Evolutionary conservation across 805 yeast species (phyloP), one percentile per base, ranked within the genome.

Genomic region (Starmerella riodocensis): DNA sequence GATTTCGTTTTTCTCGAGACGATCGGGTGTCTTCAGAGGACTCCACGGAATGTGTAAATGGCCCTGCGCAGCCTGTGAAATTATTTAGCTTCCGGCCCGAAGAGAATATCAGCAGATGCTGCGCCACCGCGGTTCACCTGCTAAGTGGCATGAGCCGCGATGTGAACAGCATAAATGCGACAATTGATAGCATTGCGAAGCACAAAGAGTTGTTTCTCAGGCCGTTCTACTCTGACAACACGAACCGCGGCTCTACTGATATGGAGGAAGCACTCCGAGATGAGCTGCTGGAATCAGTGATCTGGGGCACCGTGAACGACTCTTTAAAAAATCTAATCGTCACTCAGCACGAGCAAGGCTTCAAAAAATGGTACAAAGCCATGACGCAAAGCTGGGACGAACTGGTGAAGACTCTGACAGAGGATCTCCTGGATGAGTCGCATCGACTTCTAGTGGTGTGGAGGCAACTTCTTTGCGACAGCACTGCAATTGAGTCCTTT

Each of bases 271-370:
- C 5, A 19, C 20, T 7, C 22, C 16, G 24, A n/a, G 3, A 23
- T 27, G 27, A 13, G 35, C 25, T 31, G 25, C 18, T 31, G 11
- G 17, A 12, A 9, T 11, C 34, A 6, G 23, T n/a, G 6, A n/a
- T 21, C 5, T 9, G 4, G 6, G 31, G 30, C 9, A 25, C 24
- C 17, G 25, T 27, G 4, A 14, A 22, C 12, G 29, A 30, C 6
- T 34, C 3, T 18, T 29, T 41, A 1, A 35, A 31, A 4, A 40
- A 36, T 17, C 51, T 55, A 55, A 41, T 52, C 18, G 37, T 43
- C 18, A 20, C 34, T 3, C 45, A 43, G 33, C 56, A 52, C 33
- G 56, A 52, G 31, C 44, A 39, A 16, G 56, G 55, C 12, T 50
- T 52, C 38, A 39, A 32, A 12, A 24, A 36, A 9, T 52, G 56